Percentiles rank a stretch among this genome's conserved stretches.
Conservation (phyloP, 768 basidiomycete genomes). For the Obba rivulosa region DNA sequence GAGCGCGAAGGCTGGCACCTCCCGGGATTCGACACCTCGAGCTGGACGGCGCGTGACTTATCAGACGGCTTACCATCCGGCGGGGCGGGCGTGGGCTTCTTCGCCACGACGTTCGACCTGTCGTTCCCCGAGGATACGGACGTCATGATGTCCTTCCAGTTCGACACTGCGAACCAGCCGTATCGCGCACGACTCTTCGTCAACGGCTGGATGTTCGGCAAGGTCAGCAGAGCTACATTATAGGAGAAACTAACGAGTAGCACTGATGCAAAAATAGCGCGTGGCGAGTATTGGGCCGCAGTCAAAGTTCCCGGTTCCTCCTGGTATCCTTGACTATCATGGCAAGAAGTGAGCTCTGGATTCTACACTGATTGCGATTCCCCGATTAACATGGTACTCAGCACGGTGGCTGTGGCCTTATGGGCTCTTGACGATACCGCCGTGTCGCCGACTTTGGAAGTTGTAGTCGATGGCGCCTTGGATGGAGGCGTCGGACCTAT, state of each 20-base stretch:
- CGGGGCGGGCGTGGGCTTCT: conserved; percentile 74
- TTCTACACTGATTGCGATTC: background rate
- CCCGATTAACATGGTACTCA: conserved; percentile 2
- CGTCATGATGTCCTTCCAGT: conserved; percentile 65
- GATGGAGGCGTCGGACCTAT: conserved; percentile 65
- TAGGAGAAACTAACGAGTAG: background rate
- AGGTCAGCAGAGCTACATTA: conserved; percentile 37
- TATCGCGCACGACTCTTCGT: conserved; percentile 74
- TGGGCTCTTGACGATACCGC: conserved; percentile 56
- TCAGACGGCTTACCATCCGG: conserved; percentile 51
- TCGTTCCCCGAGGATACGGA: conserved; percentile 57
- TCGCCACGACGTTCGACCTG: conserved; percentile 67
- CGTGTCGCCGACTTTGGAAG: conserved; percentile 46
- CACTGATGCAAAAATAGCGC: conserved; percentile 9
- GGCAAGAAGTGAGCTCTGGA: conserved; percentile 55
- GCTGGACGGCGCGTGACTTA: conserved; percentile 55
- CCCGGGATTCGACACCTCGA: conserved; percentile 54
- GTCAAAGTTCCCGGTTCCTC: conserved; percentile 75
- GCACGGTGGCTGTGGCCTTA: conserved; percentile 48
- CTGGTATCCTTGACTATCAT: conserved; percentile 70
- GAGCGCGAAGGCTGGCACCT: conserved; percentile 45
- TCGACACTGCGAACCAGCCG: conserved; percentile 56
- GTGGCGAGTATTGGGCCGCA: conserved; percentile 48
- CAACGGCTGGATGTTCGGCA: conserved; percentile 91
- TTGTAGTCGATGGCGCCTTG: conserved; percentile 50